Evolutionary conservation across 148 eudicot species (phyloP).

Genomic region (Tetragonia tetragonoides): DNA sequence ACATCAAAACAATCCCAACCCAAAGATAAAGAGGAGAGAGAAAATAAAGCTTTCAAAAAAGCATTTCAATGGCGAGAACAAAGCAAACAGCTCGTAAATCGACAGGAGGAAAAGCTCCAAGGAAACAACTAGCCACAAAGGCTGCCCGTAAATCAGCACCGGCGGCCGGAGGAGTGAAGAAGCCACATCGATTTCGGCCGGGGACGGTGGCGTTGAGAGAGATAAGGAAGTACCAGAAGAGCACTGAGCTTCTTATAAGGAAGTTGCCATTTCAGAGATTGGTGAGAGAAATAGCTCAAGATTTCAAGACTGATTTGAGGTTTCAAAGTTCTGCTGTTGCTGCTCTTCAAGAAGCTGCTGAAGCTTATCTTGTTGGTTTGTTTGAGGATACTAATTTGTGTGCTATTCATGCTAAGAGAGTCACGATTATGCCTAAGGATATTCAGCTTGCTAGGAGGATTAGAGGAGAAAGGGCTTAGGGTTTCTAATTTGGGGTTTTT

Average conservation of each 20-base stretch:
- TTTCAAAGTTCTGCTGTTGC: conserved; percentile 8
- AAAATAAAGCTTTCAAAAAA: neutral
- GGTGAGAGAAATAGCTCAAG: conserved; percentile 5
- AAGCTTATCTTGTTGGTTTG: too few species aligned
- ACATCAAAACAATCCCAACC: neutral
- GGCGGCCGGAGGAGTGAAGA: conserved; percentile 31
- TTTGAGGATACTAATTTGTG: too few species aligned
- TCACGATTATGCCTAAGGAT: too few species aligned
- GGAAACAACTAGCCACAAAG: conserved; percentile 29
- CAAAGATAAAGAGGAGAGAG: neutral
- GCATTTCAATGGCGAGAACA: conserved; percentile 22
- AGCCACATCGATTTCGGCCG: conserved; percentile 29
- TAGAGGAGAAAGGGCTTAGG: conserved; percentile 28
- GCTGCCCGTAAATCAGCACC: conserved; percentile 29
- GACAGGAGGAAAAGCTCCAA: conserved; percentile 25
- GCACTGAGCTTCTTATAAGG: conserved; percentile 1
- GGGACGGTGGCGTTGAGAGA: conserved; percentile 30
- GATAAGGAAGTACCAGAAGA: conserved; percentile 3
- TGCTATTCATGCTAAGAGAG: too few species aligned
- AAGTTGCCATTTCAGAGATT: conserved; percentile 3
- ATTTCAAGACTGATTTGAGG: conserved; percentile 8
- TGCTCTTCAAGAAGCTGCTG: too few species aligned
- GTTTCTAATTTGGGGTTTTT: neutral
- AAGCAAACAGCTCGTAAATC: conserved; percentile 25
- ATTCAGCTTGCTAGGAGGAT: conserved; percentile 9